Base-by-base conservation (phyloP, 495 filamentous ascomycete genomes). In the Chaetomium cochliodes region DNA sequence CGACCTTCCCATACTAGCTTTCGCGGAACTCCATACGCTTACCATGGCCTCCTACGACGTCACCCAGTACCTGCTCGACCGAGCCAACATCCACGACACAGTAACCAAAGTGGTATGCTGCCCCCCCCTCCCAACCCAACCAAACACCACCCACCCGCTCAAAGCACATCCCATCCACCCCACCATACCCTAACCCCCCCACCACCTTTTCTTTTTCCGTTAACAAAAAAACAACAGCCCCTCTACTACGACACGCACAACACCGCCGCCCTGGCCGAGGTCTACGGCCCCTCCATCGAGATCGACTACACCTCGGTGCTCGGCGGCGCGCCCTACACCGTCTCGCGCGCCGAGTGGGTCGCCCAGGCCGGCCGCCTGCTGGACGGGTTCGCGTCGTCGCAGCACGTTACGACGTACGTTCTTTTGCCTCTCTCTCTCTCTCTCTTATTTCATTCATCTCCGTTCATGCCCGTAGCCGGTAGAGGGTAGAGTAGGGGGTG, bases 261-360 rank as follows among this genome's bases (percentile, higher is more conserved):
- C 25, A n/a, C 23, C 12, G 23, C 58, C 13, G 62, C 60, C 30
- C 68, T 72, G 57, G 60, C 62, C 20, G 71, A 75, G 12, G 69
- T 73, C 20, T 76, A 73, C 46, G 71, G 69, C 15, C 59, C 61
- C 0, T 53, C 69, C 23, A 41, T 72, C 5, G 18, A 58, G 16
- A 64, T 73, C 39, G 75, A 77, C 63, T 77, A 76, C 62, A 76
- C 72, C 25, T 65, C 70, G 26, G 47, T 77, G 60, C 64, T 73
- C 39, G 69, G 72, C 56, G 72, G 73, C 26, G 16, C 58, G 5
- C 72, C 73, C 2, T 54, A 57, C 15, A 61, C 59, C 12, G 57
- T 71, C 47, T 60, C 70, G 9, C 63, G 61, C 39, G 46, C 62
- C 30, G 70, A 59, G 1, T 75, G 72, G 70, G 64, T 61, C 5